Conservation (phyloP, 176 grass and related monocot genomes). For the Microstegium vimineum region DNA sequence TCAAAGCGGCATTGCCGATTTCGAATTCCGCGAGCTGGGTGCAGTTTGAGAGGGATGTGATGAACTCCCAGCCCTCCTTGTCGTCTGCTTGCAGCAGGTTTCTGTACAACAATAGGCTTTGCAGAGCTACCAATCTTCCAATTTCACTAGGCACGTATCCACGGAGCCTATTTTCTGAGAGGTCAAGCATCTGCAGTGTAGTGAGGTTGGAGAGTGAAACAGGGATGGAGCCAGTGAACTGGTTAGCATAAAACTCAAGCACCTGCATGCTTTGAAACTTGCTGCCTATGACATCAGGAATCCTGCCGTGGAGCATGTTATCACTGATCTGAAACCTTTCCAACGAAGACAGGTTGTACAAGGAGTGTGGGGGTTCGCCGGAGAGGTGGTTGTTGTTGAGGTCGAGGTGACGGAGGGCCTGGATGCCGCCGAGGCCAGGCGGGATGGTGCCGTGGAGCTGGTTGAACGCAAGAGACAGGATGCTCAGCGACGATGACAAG, state of each 20-base stretch:
- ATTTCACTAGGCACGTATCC: not conserved
- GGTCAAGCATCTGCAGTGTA: not conserved
- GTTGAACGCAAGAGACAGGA: not conserved
- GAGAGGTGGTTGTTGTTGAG: not conserved
- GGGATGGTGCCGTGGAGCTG: not conserved
- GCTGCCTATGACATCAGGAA: not conserved
- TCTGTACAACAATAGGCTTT: rapidly evolving
- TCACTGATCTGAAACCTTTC: not conserved
- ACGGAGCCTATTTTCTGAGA: not conserved
- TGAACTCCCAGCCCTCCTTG: not conserved
- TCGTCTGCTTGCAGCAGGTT: not conserved
- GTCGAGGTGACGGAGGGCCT: not conserved
- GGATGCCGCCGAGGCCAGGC: not conserved
- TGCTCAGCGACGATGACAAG: not conserved
- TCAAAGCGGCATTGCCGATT: not conserved
- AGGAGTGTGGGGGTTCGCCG: not conserved
- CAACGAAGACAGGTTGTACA: not conserved
- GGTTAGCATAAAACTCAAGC: rapidly evolving
- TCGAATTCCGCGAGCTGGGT: not conserved
- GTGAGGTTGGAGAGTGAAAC: not conserved
- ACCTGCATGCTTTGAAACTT: not conserved
- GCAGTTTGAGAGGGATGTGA: not conserved
- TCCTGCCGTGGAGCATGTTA: not conserved
- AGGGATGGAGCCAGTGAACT: not conserved
- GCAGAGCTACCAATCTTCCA: not conserved